Percentiles rank a stretch among this genome's conserved stretches.
phyloP scores from a whole-genome alignment of 129 eudicot species.

The Flaveria sonorensis region DNA sequence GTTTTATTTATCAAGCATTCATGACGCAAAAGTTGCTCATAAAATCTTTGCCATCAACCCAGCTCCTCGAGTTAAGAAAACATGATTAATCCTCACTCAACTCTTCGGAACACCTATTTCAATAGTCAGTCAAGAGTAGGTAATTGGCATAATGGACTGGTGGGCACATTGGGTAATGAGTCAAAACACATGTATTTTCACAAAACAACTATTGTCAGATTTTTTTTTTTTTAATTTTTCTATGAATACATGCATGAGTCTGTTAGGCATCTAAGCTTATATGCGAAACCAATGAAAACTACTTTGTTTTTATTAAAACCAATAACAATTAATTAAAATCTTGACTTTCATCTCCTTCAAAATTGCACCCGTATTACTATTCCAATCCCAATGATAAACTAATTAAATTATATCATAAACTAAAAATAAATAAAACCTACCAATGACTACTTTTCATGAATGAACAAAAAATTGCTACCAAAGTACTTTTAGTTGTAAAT shows the following conservation, averaged over 20 bases:
- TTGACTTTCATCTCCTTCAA: too few relatives aligned
- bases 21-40: background rate
- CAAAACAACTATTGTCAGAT: background rate
- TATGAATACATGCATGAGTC: background rate
- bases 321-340: too few relatives aligned
- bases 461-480: too few relatives aligned
- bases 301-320: too few relatives aligned
- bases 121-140: background rate
- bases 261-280: too few relatives aligned
- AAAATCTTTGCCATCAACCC: background rate
- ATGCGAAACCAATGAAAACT: too few relatives aligned
- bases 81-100: background rate
- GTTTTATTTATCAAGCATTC: background rate
- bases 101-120: background rate
- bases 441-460: too few relatives aligned
- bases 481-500: too few relatives aligned
- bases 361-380: too few relatives aligned
- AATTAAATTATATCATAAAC: too few relatives aligned
- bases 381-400: too few relatives aligned
- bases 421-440: too few relatives aligned
- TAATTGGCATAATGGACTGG: background rate
- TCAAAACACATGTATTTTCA: conserved; percentile 2
- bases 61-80: background rate
- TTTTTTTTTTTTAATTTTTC: background rate
- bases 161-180: background rate